A percentile compares a stretch with the other conserved stretches of the same genome.
These are phyloP conservation scores for Phialophora verrucosa DNA, from an alignment of 2,329 filamentous ascomycete genomes.

Conservation along the genomic window DNA sequence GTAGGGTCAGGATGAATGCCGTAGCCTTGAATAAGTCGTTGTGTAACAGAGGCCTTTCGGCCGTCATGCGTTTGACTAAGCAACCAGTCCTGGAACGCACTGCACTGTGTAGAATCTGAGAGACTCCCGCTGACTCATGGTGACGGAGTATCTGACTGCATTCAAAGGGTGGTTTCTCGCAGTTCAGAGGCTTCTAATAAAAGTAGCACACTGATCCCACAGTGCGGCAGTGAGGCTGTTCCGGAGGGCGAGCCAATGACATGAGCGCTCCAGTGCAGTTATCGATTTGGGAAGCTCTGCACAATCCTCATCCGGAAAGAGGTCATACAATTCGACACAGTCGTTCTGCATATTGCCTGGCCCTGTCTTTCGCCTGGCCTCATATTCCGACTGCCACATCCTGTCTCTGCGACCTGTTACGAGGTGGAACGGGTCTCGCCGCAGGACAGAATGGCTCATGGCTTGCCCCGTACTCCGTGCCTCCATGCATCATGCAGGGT, in stretches of 20 bases:
- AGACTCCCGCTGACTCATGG: not conserved
- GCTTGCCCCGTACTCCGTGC: constrained; percentile 2
- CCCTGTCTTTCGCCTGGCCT: not conserved
- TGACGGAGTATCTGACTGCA: not conserved
- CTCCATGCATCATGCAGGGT: constrained; percentile 25
- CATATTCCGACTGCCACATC: not conserved
- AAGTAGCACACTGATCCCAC: constrained; percentile 9
- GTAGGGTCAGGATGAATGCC: not conserved
- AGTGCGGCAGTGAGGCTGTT: not conserved
- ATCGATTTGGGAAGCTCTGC: constrained; percentile 3
- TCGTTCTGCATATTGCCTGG: not conserved
- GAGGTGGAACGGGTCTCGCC: constrained; percentile 31
- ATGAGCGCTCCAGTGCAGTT: not conserved
- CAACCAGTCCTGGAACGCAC: not conserved
- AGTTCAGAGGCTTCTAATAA: constrained; percentile 5
- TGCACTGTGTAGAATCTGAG: not conserved
- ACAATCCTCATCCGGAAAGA: not conserved
- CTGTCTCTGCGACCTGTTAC: constrained; percentile 6
- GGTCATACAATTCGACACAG: not conserved
- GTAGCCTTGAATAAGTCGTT: not conserved
- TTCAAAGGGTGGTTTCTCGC: not conserved
- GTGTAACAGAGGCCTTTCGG: not conserved
- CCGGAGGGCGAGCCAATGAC: constrained; percentile 2
- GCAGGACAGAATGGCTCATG: constrained; percentile 11
- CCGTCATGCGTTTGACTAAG: not conserved